phyloP scores from a whole-genome alignment of 352 stramenopile species.

The Globisporangium alternatum region DNA sequence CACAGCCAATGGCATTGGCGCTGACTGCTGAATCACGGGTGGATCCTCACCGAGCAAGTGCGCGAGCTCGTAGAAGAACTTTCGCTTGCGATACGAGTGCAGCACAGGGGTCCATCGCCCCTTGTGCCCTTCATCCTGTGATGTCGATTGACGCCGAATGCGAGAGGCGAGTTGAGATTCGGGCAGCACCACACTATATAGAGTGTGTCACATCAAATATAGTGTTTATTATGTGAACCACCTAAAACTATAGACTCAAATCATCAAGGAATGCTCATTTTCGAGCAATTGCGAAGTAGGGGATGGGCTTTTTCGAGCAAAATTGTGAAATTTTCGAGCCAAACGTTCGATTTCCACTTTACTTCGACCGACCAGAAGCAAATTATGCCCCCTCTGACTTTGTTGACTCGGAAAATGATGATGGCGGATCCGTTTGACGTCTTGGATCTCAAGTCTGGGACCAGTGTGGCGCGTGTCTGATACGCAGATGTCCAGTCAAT shows the following conservation, averaged over 20 bases:
- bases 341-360: conserved; percentile 6
- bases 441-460: background rate
- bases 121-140: background rate
- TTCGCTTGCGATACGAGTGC: conserved; percentile 69
- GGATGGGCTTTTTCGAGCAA: conserved; percentile 1
- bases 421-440: background rate
- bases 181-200: background rate
- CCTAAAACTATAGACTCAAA: background rate
- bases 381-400: background rate
- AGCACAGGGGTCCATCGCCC: conserved; percentile 19
- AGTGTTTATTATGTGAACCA: background rate
- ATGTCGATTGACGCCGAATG: background rate
- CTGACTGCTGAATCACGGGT: conserved; percentile 36
- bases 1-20: background rate
- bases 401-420: background rate
- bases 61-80: conserved; percentile 70
- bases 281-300: background rate
- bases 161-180: background rate
- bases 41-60: conserved; percentile 43
- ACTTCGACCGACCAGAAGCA: background rate
- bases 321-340: conserved; percentile 4
- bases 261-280: background rate
- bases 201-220: background rate
- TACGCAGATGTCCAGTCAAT: conserved; percentile 4
- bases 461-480: background rate